Base-by-base conservation (phyloP, 345 rosid species). In the Lepidium aucheri region DNA sequence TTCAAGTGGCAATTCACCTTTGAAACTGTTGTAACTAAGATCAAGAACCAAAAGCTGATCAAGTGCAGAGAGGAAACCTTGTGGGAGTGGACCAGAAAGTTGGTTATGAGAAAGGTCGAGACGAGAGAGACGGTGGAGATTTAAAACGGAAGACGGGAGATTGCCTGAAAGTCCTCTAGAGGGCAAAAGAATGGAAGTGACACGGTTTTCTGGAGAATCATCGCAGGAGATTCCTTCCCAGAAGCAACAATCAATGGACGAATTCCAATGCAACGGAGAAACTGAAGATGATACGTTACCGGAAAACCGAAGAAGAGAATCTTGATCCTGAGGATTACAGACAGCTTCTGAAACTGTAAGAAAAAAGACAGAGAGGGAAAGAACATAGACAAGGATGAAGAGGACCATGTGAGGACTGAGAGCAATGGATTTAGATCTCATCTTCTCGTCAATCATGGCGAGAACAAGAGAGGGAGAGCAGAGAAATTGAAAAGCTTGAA, bases 191-290 rank as follows among this genome's bases (percentile, higher is more conserved):
- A 93, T 80, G 15, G 66, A 67, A 58, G 67, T 67, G 44, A 93
- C 88, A 7, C 91, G 69, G 8, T 71, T 86, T 40, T 70, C 55
- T 7, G 72, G 42, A 33, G 67, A 44, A 9, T 41, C 58, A 54
- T 74, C 85, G 59, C 97, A 89, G 1, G 2, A 13, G 30, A 93
- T 76, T 20, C 97, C 97, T 67, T 87, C 96, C 97, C 97, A 93
- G 13, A 17, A 14, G 67, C 97, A 93, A 67, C 96, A 88, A 42
- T 78, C 85, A 57, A 50, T 64, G 8, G 77, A 51, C 9, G 78
- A 8, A 55, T 86, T 78, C 87, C 86, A 86, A 62, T 83, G 66
- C 69, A 86, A 76, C 14, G 80, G 68, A 57, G 75, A 55, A 40
- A 8, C 6, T 51, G 74, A 20, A 13, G 83, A 54, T 45, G 88